A percentile compares a stretch with the other conserved stretches of the same genome.
These are phyloP conservation scores for Wickerhamomyces mucosus DNA, from an alignment of 805 yeast species.

Conservation along the genomic window DNA sequence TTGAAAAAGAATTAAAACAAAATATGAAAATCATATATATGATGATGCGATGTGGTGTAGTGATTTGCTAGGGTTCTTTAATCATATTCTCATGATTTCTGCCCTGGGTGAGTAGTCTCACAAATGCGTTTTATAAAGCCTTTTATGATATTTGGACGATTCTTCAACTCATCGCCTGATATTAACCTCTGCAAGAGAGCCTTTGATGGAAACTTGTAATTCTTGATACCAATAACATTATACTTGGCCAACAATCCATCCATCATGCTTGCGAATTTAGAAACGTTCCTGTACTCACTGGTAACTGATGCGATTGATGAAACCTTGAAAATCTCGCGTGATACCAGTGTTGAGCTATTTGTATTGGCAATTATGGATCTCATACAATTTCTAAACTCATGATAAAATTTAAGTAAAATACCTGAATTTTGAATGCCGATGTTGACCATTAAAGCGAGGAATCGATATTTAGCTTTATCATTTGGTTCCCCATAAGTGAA, in stretches of 20 bases:
- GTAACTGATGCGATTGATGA: slow-evolving; percentile 22
- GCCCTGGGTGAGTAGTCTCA: too few relatives aligned
- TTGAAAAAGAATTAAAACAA: too few relatives aligned
- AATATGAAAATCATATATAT: too few relatives aligned
- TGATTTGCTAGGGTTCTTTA: too few relatives aligned
- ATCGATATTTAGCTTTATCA: slow-evolving; percentile 26
- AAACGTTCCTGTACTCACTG: slow-evolving; percentile 13
- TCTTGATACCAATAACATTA: slow-evolving; percentile 6
- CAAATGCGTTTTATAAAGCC: too few relatives aligned
- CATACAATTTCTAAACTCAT: slow-evolving; percentile 24
- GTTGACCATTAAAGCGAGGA: slow-evolving; percentile 22
- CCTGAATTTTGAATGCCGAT: slow-evolving; percentile 24
- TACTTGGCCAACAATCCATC: slow-evolving; percentile 7
- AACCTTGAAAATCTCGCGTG: slow-evolving; percentile 21
- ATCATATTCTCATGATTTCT: too few relatives aligned
- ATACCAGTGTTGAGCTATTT: slow-evolving; percentile 17
- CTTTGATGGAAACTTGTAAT: slow-evolving; percentile 6
- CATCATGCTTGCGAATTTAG: neutral
- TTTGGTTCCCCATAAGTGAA: slow-evolving; percentile 25
- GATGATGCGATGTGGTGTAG: too few relatives aligned
- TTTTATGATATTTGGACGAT: too few relatives aligned
- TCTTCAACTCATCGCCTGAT: too few relatives aligned
- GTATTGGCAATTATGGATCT: slow-evolving; percentile 8
- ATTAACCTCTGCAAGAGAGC: too few relatives aligned
- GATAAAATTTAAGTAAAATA: slow-evolving; percentile 24